phyloP scores from a whole-genome alignment of 1,284 basidiomycete genomes.

The Ceratobasidium sp. region DNA sequence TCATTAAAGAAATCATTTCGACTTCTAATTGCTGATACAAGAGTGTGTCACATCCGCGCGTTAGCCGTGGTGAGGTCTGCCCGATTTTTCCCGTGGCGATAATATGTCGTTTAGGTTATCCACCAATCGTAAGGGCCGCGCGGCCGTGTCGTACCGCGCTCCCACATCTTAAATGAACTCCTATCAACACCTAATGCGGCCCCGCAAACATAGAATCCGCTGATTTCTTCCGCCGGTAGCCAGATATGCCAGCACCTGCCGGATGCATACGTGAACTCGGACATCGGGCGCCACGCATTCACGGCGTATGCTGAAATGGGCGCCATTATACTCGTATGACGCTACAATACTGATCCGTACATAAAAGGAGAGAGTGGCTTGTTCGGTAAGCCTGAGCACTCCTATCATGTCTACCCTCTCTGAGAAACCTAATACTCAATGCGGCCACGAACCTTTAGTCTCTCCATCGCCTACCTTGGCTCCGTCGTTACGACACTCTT shows the following conservation, averaged over 20 bases:
- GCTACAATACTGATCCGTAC: neutral
- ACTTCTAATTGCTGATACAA: neutral
- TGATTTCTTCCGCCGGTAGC: neutral
- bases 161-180: neutral
- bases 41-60: neutral
- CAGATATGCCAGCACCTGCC: neutral
- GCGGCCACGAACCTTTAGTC: neutral
- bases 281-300: neutral
- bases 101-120: neutral
- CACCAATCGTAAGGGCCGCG: neutral
- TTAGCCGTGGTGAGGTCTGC: neutral
- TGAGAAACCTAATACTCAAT: neutral
- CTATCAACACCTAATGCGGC: neutral
- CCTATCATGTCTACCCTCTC: neutral
- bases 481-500: constrained; percentile 28
- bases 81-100: neutral
- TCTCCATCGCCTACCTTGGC: constrained; percentile 32
- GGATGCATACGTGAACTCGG: neutral
- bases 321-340: neutral
- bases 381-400: no score
- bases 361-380: neutral
- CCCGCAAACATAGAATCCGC: neutral
- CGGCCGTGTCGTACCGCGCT: neutral
- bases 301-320: neutral
- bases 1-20: neutral